phyloP scores from a whole-genome alignment of 192 early-diverging fungal species.

The Backusella parvicylindrica region DNA sequence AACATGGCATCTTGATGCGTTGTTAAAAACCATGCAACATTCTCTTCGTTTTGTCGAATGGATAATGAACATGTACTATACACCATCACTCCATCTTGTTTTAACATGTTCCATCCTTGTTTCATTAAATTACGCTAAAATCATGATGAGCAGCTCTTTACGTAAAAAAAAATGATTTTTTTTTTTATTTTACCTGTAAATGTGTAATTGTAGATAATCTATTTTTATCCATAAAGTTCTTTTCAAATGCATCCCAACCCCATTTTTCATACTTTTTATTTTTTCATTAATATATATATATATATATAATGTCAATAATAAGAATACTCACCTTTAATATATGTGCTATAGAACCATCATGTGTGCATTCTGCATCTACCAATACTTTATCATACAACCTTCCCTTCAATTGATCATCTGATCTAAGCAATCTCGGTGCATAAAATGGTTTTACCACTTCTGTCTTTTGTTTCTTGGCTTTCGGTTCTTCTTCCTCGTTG shows the following conservation, averaged over 20 bases:
- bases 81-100: constrained; percentile 74
- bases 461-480: not conserved
- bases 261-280: constrained; percentile 60
- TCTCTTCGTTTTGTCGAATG: constrained; percentile 80
- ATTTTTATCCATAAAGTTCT: constrained; percentile 63
- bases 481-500: constrained; percentile 13
- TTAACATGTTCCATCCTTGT: constrained; percentile 76
- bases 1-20: constrained; percentile 41
- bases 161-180: too few species aligned
- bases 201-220: constrained; percentile 55
- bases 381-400: constrained; percentile 62
- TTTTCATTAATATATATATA: not conserved
- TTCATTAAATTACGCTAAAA: constrained; percentile 59
- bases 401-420: constrained; percentile 61
- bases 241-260: constrained; percentile 82
- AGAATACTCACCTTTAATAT: constrained; percentile 50
- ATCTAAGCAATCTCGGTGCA: constrained; percentile 66
- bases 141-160: not conserved
- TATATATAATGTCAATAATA: too few species aligned
- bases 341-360: constrained; percentile 87
- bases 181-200: constrained; percentile 53
- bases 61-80: constrained; percentile 87
- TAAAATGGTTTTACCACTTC: constrained; percentile 60
- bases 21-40: constrained; percentile 76
- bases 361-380: constrained; percentile 74